Evolutionary conservation across 495 filamentous ascomycete genomes (phyloP), one percentile per base, ranked within the genome.

Genomic region (Annulohypoxylon bovei): DNA sequence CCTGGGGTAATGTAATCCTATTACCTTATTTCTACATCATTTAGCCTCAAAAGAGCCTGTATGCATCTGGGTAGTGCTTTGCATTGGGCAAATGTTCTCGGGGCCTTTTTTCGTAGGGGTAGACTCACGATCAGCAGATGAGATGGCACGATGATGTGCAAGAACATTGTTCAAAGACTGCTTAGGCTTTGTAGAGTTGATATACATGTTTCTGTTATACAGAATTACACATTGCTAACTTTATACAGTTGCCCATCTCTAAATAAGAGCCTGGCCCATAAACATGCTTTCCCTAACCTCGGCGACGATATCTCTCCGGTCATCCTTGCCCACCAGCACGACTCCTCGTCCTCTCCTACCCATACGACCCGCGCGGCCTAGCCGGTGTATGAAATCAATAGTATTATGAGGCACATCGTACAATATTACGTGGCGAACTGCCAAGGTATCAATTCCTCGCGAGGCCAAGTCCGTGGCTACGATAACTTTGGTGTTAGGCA

Each of bases 261-360:
- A 97, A 64, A 97, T 93, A 73, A 97, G 81, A 11, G 94, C 93
- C 79, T 93, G 88, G 14, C 94, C 94, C 78, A 88, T 92, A 79
- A 91, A 98, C 94, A 98, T 97, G 35, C 90, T 93, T 77, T 97
- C 93, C 77, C 91, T 91, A 22, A 99, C 93, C 83, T 98, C 97
- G 23, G 88, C 89, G 32, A 98, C 92, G 32, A 98, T 86, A 81
- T 98, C 94, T 77, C 90, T 90, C 62, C 96, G 83, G 77, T 98
- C 96, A 68, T 91, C 85, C 81, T 89, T 95, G 65, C 94, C 95
- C 9, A 97, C 92, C 47, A 99, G 80, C 40, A 98, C 93, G 66
- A 97, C 87, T 23, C 93, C 95, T 68, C 93, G 85, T 40, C 95
- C 96, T 76, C 95, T 86, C 73, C 93, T 87, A 2, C 93, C 93